Conservation (phyloP, 805 yeast species). For the Yarrowia hollandica region DNA sequence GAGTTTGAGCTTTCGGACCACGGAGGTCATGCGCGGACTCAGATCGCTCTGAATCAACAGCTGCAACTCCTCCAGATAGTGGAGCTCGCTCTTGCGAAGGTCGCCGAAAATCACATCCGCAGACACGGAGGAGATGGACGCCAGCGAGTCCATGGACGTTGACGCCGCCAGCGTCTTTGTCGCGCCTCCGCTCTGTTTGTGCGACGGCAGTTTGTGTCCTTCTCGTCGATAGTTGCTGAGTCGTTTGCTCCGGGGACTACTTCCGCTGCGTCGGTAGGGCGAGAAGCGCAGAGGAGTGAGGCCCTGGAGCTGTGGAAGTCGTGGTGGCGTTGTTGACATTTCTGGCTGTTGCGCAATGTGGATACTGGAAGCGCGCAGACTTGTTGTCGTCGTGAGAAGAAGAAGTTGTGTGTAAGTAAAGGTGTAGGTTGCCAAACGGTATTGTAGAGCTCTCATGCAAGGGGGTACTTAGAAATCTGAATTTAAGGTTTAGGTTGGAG, state of each 20-base stretch:
- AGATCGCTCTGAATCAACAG: slow-evolving; percentile 23
- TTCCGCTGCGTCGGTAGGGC: slow-evolving; percentile 11
- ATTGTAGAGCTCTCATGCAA: no score
- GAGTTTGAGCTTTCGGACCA: slow-evolving; percentile 5
- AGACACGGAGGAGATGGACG: not conserved
- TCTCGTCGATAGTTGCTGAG: slow-evolving; percentile 3
- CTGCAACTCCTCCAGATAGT: slow-evolving; percentile 18
- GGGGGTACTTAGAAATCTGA: slow-evolving; percentile 17
- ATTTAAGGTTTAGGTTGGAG: not conserved
- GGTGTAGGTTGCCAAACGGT: no score
- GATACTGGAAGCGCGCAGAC: not conserved
- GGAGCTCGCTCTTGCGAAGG: slow-evolving; percentile 4
- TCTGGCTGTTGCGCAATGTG: not conserved
- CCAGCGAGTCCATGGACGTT: slow-evolving; percentile 12
- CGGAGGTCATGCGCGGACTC: not conserved
- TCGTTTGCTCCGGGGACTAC: slow-evolving; percentile 11
- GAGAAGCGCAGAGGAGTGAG: slow-evolving; percentile 26
- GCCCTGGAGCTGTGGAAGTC: slow-evolving; percentile 28
- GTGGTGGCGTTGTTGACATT: slow-evolving; percentile 23
- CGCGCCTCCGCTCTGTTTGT: not conserved
- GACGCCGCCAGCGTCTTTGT: not conserved
- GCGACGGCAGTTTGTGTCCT: not conserved
- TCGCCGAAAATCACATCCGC: slow-evolving; percentile 3
- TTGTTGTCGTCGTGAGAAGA: no score
- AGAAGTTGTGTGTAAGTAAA: not conserved